Evolutionary conservation across 2,329 filamentous ascomycete species (phyloP).

Genomic region (Aspergillus alliaceus): DNA sequence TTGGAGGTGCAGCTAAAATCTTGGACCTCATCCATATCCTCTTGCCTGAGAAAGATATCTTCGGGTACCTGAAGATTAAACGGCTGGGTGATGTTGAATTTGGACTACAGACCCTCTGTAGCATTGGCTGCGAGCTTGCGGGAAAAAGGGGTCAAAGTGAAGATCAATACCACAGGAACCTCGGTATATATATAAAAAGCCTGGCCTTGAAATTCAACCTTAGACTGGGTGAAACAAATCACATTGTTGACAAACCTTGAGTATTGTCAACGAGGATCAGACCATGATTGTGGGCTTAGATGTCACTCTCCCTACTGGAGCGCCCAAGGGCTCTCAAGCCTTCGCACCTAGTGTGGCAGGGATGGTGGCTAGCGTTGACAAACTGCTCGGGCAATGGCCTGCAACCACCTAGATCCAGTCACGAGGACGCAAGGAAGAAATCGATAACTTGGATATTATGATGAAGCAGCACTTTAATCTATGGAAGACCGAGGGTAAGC

Average conservation of each 20-base stretch:
- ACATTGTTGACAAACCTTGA: slow-evolving; percentile 54
- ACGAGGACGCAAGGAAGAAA: slow-evolving; percentile 63
- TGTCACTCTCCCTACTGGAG: slow-evolving; percentile 74
- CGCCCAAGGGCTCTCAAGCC: slow-evolving; percentile 51
- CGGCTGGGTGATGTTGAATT: neutral
- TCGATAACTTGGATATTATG: slow-evolving; percentile 59
- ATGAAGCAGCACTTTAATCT: slow-evolving; percentile 63
- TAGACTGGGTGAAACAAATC: slow-evolving; percentile 73
- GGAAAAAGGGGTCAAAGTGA: slow-evolving; percentile 25
- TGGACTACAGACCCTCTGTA: neutral
- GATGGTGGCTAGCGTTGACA: slow-evolving; percentile 72
- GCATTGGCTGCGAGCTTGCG: neutral
- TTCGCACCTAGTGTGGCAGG: slow-evolving; percentile 72
- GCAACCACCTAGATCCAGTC: slow-evolving; percentile 19
- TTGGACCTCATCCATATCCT: neutral
- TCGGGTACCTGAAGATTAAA: neutral
- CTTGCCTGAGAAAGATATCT: neutral
- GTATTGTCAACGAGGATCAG: slow-evolving; percentile 60
- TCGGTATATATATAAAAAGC: slow-evolving; percentile 61
- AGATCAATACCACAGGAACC: slow-evolving; percentile 19
- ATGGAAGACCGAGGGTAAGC: slow-evolving; percentile 60
- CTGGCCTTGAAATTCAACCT: slow-evolving; percentile 76
- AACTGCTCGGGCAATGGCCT: slow-evolving; percentile 55
- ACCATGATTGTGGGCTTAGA: slow-evolving; percentile 88
- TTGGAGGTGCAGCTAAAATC: neutral